Evolutionary conservation across 2,329 filamentous ascomycete genomes (phyloP).

Genomic region (Cadophora sp.): DNA sequence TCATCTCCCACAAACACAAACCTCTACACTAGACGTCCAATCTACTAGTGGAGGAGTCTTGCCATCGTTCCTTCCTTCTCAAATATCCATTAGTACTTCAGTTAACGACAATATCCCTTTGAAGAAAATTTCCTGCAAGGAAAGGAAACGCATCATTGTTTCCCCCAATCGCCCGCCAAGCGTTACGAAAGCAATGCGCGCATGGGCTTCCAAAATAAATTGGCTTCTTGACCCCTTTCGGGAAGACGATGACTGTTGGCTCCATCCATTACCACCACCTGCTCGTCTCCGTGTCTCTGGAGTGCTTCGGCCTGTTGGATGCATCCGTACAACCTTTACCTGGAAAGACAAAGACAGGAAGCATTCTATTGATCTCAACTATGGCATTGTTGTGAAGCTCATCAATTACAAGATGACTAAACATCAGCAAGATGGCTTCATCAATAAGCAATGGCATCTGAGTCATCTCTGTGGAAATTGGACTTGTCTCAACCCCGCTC

Average conservation of each 20-base stretch:
- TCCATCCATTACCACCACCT: constrained; percentile 38
- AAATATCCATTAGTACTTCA: not conserved
- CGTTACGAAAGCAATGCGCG: constrained; percentile 33
- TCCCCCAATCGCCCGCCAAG: constrained; percentile 25
- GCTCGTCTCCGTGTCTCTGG: constrained; percentile 23
- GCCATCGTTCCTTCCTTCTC: not conserved
- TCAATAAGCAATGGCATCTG: constrained; percentile 42
- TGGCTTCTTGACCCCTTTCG: constrained; percentile 34
- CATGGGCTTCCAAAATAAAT: constrained; percentile 32
- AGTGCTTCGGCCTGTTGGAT: constrained; percentile 28
- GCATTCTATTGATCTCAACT: constrained; percentile 38
- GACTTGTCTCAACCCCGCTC: constrained; percentile 43
- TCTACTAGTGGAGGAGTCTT: not conserved
- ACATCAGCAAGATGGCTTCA: constrained; percentile 41
- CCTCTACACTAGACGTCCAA: not conserved
- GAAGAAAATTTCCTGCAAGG: constrained; percentile 27
- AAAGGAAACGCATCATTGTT: constrained; percentile 33
- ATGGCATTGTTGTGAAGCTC: constrained; percentile 39
- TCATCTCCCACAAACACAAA: not conserved
- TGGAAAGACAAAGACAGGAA: constrained; percentile 29
- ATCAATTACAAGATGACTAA: constrained; percentile 34
- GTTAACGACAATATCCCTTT: not conserved
- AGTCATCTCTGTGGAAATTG: constrained; percentile 47
- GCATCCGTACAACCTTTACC: constrained; percentile 33
- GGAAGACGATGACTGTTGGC: constrained; percentile 37